phyloP scores from a whole-genome alignment of 1,139 yeast species.

The Zygoascus meyerae region DNA sequence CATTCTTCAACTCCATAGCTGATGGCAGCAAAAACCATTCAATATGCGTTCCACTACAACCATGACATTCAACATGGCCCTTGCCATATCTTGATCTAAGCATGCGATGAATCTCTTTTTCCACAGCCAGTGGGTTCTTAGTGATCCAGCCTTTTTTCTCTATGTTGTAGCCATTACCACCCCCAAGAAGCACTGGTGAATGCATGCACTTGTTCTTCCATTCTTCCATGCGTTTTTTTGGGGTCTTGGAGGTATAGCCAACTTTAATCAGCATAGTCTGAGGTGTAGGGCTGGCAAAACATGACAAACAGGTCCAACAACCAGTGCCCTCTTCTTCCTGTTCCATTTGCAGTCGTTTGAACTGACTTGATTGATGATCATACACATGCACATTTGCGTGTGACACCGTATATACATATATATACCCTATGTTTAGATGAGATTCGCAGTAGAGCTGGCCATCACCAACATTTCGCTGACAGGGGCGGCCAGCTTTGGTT shows the following conservation, averaged over 20 bases:
- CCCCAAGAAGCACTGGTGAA: conserved; percentile 16
- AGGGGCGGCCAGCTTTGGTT: conserved; percentile 19
- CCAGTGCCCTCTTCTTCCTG: not conserved
- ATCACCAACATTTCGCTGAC: conserved; percentile 12
- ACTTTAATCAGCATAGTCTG: conserved; percentile 26
- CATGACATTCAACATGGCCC: conserved; percentile 29
- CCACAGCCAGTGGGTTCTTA: conserved; percentile 20
- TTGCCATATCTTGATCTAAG: conserved; percentile 25
- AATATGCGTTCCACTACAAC: conserved; percentile 22
- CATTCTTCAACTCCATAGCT: conserved; percentile 9
- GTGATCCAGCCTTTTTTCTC: conserved; percentile 24
- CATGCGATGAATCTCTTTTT: conserved; percentile 22
- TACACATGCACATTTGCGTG: conserved; percentile 25
- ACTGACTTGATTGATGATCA: conserved; percentile 17
- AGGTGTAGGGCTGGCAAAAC: not conserved
- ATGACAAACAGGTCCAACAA: conserved; percentile 3
- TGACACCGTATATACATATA: conserved; percentile 27
- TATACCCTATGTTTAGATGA: conserved; percentile 23
- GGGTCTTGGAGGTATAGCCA: conserved; percentile 29
- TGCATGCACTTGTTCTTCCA: conserved; percentile 30
- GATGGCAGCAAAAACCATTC: conserved; percentile 31
- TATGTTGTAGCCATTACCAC: conserved; percentile 6
- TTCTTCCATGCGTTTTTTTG: conserved; percentile 24
- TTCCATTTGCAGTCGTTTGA: conserved; percentile 1
- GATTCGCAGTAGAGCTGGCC: conserved; percentile 17